A percentile compares a stretch with the other conserved stretches of the same genome.
These are phyloP conservation scores for Blastobotrys peoriensis DNA, from an alignment of 805 yeast genomes.

Conservation along the genomic window DNA sequence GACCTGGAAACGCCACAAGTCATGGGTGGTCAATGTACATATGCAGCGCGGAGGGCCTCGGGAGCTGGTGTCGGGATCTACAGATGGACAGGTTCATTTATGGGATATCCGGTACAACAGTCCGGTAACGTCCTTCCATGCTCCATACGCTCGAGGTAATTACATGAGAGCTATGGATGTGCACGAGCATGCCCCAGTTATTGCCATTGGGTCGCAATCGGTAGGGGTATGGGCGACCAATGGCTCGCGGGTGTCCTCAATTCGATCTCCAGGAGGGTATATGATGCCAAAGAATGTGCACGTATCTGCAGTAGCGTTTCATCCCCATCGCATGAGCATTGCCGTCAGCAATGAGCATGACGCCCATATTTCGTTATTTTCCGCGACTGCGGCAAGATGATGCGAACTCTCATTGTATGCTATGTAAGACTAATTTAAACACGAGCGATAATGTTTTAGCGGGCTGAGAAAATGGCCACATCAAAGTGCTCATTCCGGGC, in stretches of 20 bases:
- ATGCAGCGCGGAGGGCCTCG: conserved; percentile 97
- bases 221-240: conserved; percentile 80
- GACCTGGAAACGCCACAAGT: conserved; percentile 58
- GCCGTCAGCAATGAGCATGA: conserved; percentile 82
- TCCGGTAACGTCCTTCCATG: conserved; percentile 63
- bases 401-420: too few relatives aligned
- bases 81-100: conserved; percentile 74
- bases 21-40: conserved; percentile 69
- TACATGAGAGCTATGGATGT: conserved; percentile 62
- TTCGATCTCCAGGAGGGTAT: conserved; percentile 40
- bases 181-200: conserved; percentile 95
- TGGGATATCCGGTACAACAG: conserved; percentile 79
- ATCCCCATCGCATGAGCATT: conserved; percentile 91
- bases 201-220: conserved; percentile 78
- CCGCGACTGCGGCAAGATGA: not conserved
- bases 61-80: conserved; percentile 72
- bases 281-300: conserved; percentile 36
- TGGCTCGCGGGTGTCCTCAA: conserved; percentile 63
- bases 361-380: conserved; percentile 52
- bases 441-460: too few relatives aligned
- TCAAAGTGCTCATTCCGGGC: too few relatives aligned
- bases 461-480: too few relatives aligned
- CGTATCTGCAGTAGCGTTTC: conserved; percentile 65
- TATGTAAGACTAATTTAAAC: too few relatives aligned
- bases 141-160: conserved; percentile 34